A percentile compares a stretch with the other conserved stretches of the same genome.
Conservation (phyloP, 164 flowering plant species). For the Pachysandra terminalis region DNA sequence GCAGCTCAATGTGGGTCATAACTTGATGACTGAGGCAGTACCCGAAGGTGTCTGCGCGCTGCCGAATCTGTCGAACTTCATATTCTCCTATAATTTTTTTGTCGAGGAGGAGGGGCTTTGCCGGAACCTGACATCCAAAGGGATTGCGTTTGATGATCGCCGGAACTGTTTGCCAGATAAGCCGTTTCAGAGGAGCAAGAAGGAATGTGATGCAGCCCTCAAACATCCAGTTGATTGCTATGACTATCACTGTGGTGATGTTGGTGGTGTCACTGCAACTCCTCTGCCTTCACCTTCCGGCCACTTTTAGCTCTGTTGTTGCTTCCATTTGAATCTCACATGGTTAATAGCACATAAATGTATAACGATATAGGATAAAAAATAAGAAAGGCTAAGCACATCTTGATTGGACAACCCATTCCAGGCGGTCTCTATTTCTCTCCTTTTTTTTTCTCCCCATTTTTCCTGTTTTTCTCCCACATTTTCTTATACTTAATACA, state of each 20-base stretch:
- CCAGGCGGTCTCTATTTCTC: no score
- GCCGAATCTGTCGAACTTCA: constrained; percentile 57
- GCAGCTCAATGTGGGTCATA: constrained; percentile 54
- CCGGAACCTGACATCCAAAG: constrained; percentile 47
- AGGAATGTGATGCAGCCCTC: constrained; percentile 44
- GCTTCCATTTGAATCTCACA: not conserved
- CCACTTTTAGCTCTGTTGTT: constrained; percentile 6
- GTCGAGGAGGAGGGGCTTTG: constrained; percentile 64
- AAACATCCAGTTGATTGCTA: constrained; percentile 59
- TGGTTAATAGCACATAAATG: not conserved
- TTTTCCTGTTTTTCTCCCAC: no score
- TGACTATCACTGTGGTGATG: constrained; percentile 26
- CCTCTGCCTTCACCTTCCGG: constrained; percentile 22
- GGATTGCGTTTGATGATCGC: constrained; percentile 51
- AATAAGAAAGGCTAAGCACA: no score
- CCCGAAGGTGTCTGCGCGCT: constrained; percentile 49
- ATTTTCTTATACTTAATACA: no score
- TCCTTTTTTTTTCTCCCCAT: no score
- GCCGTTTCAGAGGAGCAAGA: constrained; percentile 58
- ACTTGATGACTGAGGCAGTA: constrained; percentile 47
- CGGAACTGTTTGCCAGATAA: constrained; percentile 69
- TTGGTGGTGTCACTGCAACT: constrained; percentile 16
- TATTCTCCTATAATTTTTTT: constrained; percentile 67
- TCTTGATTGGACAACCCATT: no score
- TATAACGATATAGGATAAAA: not conserved